Conservation (phyloP, 176 grass and related monocot species). For the Miscanthus lutarioriparius region DNA sequence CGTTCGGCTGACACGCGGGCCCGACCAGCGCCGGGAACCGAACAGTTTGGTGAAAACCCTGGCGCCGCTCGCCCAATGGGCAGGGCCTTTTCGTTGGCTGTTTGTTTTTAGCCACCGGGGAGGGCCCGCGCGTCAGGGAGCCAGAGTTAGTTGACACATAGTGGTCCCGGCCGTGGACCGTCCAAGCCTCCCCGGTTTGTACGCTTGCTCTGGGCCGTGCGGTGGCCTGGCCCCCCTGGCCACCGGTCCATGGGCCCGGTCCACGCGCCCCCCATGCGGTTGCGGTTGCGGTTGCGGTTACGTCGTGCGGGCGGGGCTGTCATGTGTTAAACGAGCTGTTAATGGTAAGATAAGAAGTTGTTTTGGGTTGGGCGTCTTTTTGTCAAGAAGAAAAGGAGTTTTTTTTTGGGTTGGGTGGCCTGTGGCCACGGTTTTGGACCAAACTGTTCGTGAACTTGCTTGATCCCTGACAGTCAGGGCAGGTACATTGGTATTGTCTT, state of each 20-base stretch:
- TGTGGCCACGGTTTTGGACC: constrained; percentile 7
- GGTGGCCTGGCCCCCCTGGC: background rate
- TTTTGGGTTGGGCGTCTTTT: no score
- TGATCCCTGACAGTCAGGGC: no score
- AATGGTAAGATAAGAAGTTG: no score
- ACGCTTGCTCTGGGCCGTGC: background rate
- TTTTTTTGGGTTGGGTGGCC: background rate
- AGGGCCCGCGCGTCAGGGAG: background rate
- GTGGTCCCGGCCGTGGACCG: constrained; percentile 36
- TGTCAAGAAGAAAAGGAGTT: no score
- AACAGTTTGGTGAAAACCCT: constrained; percentile 29
- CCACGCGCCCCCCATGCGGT: background rate
- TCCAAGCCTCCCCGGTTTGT: background rate
- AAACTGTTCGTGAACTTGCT: background rate
- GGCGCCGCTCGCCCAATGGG: constrained; percentile 7
- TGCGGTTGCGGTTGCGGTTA: background rate
- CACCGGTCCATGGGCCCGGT: constrained; percentile 35
- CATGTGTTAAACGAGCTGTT: background rate
- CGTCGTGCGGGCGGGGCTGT: background rate
- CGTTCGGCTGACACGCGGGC: constrained; percentile 10
- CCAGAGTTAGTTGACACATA: constrained; percentile 25
- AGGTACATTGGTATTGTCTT: no score
- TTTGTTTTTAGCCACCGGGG: background rate
- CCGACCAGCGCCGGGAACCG: constrained; percentile 3
- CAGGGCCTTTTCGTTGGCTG: constrained; percentile 36